phyloP scores from a whole-genome alignment of 306 rosid species.

The Senna tora region DNA sequence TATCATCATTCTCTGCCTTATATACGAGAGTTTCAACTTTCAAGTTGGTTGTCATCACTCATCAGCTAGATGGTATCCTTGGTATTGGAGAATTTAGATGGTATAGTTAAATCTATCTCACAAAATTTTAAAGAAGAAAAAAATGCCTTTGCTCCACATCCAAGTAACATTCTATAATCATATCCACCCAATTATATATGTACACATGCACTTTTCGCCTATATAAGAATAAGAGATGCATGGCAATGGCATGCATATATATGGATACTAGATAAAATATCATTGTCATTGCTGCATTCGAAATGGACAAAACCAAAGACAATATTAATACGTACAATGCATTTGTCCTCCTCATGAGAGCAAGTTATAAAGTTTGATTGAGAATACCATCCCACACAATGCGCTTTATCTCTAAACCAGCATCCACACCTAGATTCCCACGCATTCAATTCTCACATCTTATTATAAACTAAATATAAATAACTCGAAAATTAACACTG shows the following conservation, averaged over 20 bases:
- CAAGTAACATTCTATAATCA: not conserved
- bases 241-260: too few relatives aligned
- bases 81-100: too few relatives aligned
- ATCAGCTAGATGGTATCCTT: too few relatives aligned
- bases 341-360: not conserved
- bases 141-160: not conserved
- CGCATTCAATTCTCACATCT: too few relatives aligned
- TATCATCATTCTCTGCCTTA: not conserved
- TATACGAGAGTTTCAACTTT: not conserved
- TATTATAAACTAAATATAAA: too few relatives aligned
- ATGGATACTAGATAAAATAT: not conserved
- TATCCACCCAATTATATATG: too few relatives aligned
- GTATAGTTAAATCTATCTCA: too few relatives aligned
- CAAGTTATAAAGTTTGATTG: not conserved
- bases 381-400: not conserved
- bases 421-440: too few relatives aligned
- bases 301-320: not conserved
- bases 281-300: conserved; percentile 1
- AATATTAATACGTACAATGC: not conserved
- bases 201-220: too few relatives aligned
- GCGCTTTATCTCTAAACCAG: not conserved
- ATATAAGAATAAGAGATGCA: not conserved
- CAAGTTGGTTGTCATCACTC: not conserved
- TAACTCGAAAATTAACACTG: too few relatives aligned
- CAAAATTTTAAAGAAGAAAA: too few relatives aligned